A percentile compares a stretch with the other conserved stretches of the same genome.
phyloP scores from a whole-genome alignment of 2,329 filamentous ascomycete species.

The Monosporascus sp. region DNA sequence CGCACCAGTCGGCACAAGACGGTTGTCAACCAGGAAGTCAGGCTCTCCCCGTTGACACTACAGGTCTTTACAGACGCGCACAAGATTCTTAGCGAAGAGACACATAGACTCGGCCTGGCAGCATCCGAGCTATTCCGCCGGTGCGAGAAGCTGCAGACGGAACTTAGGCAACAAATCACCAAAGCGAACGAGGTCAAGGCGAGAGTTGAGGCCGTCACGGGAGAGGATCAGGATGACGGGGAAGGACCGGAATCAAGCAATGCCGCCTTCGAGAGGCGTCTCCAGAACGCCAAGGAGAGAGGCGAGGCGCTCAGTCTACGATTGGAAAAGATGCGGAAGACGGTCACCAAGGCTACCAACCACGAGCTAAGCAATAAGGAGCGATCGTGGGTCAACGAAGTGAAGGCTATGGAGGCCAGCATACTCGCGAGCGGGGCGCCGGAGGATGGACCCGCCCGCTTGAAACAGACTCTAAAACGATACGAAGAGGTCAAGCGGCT shows the following conservation, averaged over 20 bases:
- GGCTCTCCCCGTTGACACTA: conserved; percentile 65
- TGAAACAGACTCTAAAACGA: conserved; percentile 50
- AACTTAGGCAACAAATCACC: conserved; percentile 62
- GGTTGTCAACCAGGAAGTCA: conserved; percentile 61
- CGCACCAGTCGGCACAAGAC: conserved; percentile 57
- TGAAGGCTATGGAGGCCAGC: conserved; percentile 33
- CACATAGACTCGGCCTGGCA: conserved; percentile 60
- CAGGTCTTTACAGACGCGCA: conserved; percentile 69
- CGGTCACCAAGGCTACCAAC: conserved; percentile 39
- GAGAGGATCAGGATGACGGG: conserved; percentile 48
- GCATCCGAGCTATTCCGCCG: conserved; percentile 69
- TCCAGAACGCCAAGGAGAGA: conserved; percentile 40
- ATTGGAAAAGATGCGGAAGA: conserved; percentile 42
- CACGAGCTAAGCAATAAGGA: conserved; percentile 59
- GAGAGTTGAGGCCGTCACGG: conserved; percentile 62
- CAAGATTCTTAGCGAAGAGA: conserved; percentile 65
- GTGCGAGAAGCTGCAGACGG: conserved; percentile 62
- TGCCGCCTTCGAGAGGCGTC: conserved; percentile 51
- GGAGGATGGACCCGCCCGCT: conserved; percentile 28
- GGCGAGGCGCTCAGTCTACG: conserved; percentile 43
- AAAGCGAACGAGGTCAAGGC: conserved; percentile 61
- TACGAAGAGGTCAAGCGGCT: conserved; percentile 52
- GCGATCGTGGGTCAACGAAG: conserved; percentile 43
- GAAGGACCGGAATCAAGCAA: conserved; percentile 48
- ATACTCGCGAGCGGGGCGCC: conserved; percentile 33